phyloP scores from a whole-genome alignment of 257 asterid genomes.

The Nicotiana undulata region DNA sequence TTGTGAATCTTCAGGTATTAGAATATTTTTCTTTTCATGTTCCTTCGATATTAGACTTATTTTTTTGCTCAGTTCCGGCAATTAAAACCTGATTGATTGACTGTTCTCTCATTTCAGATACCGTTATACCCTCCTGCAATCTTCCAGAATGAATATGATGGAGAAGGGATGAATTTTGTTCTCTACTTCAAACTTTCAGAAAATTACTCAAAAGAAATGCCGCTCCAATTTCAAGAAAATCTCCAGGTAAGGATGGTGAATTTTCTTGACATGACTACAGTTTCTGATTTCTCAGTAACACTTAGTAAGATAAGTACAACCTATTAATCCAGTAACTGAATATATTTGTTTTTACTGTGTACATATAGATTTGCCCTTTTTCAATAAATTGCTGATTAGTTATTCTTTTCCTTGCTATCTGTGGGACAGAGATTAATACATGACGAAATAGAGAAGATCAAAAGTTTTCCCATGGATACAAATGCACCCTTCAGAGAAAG shows the following conservation, averaged over 20 bases:
- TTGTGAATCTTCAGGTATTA: constrained; percentile 87
- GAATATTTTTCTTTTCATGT: not conserved
- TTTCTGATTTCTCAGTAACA: not conserved
- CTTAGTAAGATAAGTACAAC: not conserved
- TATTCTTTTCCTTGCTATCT: constrained; percentile 4
- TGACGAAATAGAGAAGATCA: constrained; percentile 68
- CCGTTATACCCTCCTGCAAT: constrained; percentile 77
- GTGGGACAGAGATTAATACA: constrained; percentile 55
- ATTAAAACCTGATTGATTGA: not conserved
- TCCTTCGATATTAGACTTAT: not conserved
- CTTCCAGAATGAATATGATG: constrained; percentile 74
- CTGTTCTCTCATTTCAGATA: constrained; percentile 34
- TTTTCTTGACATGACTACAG: not conserved
- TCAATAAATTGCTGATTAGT: not conserved
- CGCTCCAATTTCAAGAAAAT: constrained; percentile 70
- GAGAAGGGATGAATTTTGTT: constrained; percentile 74
- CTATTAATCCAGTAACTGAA: not conserved
- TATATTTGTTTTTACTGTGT: not conserved
- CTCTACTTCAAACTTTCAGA: constrained; percentile 84
- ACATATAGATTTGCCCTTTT: not conserved
- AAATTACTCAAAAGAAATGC: constrained; percentile 60
- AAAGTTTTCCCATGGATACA: constrained; percentile 68
- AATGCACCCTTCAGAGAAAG: constrained; percentile 69
- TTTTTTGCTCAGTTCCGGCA: not conserved
- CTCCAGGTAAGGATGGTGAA: constrained; percentile 44